A percentile compares a stretch with the other conserved stretches of the same genome.
phyloP scores from a whole-genome alignment of 1,284 basidiomycete species.

The Singerocomus inundabilis region DNA sequence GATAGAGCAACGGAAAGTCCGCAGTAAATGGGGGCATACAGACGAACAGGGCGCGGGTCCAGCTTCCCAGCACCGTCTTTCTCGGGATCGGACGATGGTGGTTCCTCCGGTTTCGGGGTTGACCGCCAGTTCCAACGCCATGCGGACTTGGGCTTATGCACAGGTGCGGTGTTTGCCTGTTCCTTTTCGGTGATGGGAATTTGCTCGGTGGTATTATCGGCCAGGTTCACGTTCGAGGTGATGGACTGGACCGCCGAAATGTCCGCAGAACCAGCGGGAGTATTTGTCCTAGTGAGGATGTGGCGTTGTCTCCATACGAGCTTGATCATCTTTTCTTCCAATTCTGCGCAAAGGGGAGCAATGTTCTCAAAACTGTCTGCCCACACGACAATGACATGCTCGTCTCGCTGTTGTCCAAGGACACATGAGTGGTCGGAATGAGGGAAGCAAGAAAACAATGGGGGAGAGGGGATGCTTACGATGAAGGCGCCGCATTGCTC shows the following conservation, averaged over 20 bases:
- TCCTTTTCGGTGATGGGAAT: constrained; percentile 35
- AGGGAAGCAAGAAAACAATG: constrained; percentile 8
- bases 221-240: constrained; percentile 55
- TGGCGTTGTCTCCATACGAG: constrained; percentile 63
- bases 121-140: constrained; percentile 34
- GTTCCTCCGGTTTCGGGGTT: constrained; percentile 27
- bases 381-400: constrained; percentile 77
- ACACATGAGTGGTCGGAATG: neutral
- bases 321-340: constrained; percentile 79
- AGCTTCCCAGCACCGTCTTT: constrained; percentile 47
- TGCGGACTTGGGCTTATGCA: constrained; percentile 18
- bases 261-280: constrained; percentile 14
- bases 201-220: constrained; percentile 36
- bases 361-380: constrained; percentile 70
- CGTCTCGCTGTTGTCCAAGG: constrained; percentile 54
- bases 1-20: constrained; percentile 68
- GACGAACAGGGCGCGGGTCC: constrained; percentile 55
- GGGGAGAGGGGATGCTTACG: constrained; percentile 38
- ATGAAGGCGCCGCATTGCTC: constrained; percentile 85
- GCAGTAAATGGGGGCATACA: constrained; percentile 75
- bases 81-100: constrained; percentile 42
- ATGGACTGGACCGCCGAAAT: constrained; percentile 21
- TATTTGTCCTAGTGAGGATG: neutral
- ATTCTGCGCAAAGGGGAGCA: constrained; percentile 67
- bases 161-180: neutral